These are phyloP conservation scores for Zalaria sp. DNA, from an alignment of 2,329 filamentous ascomycete genomes.

Conservation along the genomic window DNA sequence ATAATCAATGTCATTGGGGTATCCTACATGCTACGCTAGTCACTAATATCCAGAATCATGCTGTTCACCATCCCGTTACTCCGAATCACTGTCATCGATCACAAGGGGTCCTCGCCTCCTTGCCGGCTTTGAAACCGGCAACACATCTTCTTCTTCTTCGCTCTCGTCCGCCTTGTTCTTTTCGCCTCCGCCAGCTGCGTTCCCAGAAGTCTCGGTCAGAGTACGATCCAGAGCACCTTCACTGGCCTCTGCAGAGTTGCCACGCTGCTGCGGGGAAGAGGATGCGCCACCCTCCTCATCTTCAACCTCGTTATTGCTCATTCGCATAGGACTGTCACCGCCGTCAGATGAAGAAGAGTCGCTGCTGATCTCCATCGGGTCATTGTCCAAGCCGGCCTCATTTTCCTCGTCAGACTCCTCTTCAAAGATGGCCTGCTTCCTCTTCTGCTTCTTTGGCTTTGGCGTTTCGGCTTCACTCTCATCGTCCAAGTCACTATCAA, in stretches of 20 bases:
- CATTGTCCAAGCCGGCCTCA: constrained; percentile 7
- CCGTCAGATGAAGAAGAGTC: constrained; percentile 1
- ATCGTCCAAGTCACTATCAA: constrained; percentile 6
- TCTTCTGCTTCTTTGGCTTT: constrained; percentile 2
- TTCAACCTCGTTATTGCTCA: constrained; percentile 10
- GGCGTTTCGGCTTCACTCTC: background rate
- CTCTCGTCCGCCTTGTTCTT: constrained; percentile 6
- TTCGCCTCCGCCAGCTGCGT: background rate
- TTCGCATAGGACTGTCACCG: constrained; percentile 5
- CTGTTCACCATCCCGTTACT: constrained; percentile 2
- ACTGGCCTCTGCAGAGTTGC: background rate
- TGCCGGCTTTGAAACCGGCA: constrained; percentile 1
- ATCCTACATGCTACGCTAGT: too few relatives aligned
- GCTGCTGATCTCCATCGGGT: constrained; percentile 7
- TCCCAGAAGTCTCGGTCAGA: background rate
- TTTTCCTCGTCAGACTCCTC: constrained; percentile 6
- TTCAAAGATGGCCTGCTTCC: constrained; percentile 4
- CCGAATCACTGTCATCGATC: constrained; percentile 10
- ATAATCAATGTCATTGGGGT: too few relatives aligned
- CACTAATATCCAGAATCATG: too few relatives aligned
- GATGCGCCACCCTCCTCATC: constrained; percentile 2
- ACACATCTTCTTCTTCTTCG: constrained; percentile 4
- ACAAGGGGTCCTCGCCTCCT: constrained; percentile 6
- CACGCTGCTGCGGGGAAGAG: constrained; percentile 2
- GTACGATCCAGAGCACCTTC: background rate